Evolutionary conservation across 2,329 filamentous ascomycete species (phyloP), one percentile per base, ranked within the genome.

Genomic region (Herpotrichia juniperi): DNA sequence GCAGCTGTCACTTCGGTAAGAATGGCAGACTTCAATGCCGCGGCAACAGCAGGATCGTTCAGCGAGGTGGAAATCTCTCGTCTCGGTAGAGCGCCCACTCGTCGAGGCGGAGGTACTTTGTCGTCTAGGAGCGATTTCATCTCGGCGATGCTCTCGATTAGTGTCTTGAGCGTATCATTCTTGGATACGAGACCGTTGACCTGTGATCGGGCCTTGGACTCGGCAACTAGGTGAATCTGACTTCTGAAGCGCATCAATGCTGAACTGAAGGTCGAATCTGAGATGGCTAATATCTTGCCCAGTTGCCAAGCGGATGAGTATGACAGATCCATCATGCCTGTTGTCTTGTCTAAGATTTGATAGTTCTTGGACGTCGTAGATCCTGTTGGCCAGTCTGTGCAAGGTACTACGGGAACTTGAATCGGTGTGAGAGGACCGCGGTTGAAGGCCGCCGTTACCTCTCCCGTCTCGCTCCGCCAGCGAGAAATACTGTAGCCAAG

Each of bases 241-340:
- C 17, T 56, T 1, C 63, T 37, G 12, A 69, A 44, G 2, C 64
- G 50, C 2, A 46, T 26, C 25, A 78, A 34, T 0, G 72, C 65
- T 4, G 64, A 51, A 1, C 56, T 64, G 46, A 76, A 79, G 0
- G 53, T 51, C 7, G 52, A 45, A 46, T 76, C 74, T 0, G 66
- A 69, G 0, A 79, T 53, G 0, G 76, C 79, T 28, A 79, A 43
- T 3, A 66, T 67, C 19, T 69, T 70, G 0, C 79, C 79, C 0
- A 79, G 48, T 24, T 76, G 59, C 79, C 78, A 81, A 0, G 79
- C 79, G 0, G 64, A 48, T 0, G 71, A 72, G 58, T 80, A 81
- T 0, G 73, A 74, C 1, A 79, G 45, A 51, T 81, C 78, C 71
- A 80, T 77, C 4, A 80, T 57, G 0, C 74, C 74, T 0, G 72